Evolutionary conservation across 352 stramenopile genomes (phyloP).

Genomic region (Phytopythium oedochilum): DNA sequence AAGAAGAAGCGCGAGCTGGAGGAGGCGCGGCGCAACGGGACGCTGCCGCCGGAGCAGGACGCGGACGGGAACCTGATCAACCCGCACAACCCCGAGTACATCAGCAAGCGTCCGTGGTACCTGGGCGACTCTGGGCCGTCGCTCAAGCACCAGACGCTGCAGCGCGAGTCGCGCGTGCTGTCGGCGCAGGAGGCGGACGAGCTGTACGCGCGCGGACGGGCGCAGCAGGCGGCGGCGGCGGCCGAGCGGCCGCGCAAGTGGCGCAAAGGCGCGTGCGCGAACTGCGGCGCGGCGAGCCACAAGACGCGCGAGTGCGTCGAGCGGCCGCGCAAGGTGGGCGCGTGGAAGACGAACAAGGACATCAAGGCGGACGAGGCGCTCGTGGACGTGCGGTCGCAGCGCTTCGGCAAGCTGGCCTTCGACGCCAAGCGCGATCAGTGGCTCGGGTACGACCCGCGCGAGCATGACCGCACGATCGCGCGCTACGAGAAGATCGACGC

Average conservation of each 20-base stretch:
- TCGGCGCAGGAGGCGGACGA: slow-evolving; percentile 88
- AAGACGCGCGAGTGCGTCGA: slow-evolving; percentile 92
- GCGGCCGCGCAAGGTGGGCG: slow-evolving; percentile 86
- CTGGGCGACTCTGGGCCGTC: slow-evolving; percentile 91
- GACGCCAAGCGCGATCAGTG: slow-evolving; percentile 97
- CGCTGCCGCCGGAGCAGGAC: slow-evolving; percentile 83
- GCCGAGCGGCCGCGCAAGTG: slow-evolving; percentile 38
- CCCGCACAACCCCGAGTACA: slow-evolving; percentile 99
- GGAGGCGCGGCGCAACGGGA: slow-evolving; percentile 89
- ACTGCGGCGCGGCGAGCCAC: slow-evolving; percentile 93
- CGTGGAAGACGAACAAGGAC: slow-evolving; percentile 92
- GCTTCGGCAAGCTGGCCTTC: slow-evolving; percentile 94
- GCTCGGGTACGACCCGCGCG: slow-evolving; percentile 91
- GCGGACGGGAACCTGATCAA: slow-evolving; percentile 97
- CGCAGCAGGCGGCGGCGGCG: slow-evolving; percentile 2
- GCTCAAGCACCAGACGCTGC: slow-evolving; percentile 93
- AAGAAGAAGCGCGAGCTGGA: slow-evolving; percentile 89
- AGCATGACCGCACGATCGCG: slow-evolving; percentile 72
- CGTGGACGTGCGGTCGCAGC: slow-evolving; percentile 82
- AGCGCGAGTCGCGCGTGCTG: slow-evolving; percentile 90
- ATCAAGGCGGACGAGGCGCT: slow-evolving; percentile 82
- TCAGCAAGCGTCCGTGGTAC: slow-evolving; percentile 99
- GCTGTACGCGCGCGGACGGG: slow-evolving; percentile 54
- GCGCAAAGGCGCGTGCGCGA: slow-evolving; percentile 91
- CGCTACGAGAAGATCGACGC: slow-evolving; percentile 83